These are phyloP conservation scores for Aspergillaceae sp. DNA, from an alignment of 2,329 filamentous ascomycete species.

Conservation along the genomic window DNA sequence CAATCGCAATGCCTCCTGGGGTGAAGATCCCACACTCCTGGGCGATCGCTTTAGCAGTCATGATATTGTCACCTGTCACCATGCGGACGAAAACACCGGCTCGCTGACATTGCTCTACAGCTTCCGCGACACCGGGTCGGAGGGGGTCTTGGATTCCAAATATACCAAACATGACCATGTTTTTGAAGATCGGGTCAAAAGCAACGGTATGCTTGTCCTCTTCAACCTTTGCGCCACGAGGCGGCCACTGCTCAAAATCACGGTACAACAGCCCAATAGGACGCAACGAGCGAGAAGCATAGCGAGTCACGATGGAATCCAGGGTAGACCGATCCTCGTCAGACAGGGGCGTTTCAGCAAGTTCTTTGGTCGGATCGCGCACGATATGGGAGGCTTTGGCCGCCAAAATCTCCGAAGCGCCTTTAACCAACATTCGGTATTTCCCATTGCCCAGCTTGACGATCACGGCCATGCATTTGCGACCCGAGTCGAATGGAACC, in stretches of 20 bases:
- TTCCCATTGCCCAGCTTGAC: constrained; percentile 47
- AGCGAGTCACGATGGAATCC: constrained; percentile 61
- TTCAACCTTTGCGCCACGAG: constrained; percentile 51
- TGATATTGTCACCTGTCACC: constrained; percentile 76
- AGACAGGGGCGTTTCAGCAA: constrained; percentile 46
- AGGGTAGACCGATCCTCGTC: constrained; percentile 51
- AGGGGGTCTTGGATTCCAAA: constrained; percentile 78
- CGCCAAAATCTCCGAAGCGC: constrained; percentile 45
- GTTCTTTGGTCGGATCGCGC: constrained; percentile 51
- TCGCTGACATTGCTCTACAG: constrained; percentile 62
- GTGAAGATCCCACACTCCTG: constrained; percentile 69
- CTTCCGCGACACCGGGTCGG: constrained; percentile 63
- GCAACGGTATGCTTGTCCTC: constrained; percentile 54
- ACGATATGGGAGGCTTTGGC: constrained; percentile 45
- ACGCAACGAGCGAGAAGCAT: constrained; percentile 69
- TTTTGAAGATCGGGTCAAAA: constrained; percentile 58
- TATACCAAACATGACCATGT: constrained; percentile 60
- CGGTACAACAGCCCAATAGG: constrained; percentile 78
- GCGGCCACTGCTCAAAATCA: constrained; percentile 80
- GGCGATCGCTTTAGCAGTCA: constrained; percentile 71
- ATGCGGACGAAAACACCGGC: constrained; percentile 75
- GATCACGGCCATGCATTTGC: constrained; percentile 63
- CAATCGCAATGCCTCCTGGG: constrained; percentile 61
- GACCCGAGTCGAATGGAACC: constrained; percentile 53
- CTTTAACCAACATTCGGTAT: constrained; percentile 50